phyloP scores from a whole-genome alignment of 75 land plant genomes.

The Larix kaempferi region DNA sequence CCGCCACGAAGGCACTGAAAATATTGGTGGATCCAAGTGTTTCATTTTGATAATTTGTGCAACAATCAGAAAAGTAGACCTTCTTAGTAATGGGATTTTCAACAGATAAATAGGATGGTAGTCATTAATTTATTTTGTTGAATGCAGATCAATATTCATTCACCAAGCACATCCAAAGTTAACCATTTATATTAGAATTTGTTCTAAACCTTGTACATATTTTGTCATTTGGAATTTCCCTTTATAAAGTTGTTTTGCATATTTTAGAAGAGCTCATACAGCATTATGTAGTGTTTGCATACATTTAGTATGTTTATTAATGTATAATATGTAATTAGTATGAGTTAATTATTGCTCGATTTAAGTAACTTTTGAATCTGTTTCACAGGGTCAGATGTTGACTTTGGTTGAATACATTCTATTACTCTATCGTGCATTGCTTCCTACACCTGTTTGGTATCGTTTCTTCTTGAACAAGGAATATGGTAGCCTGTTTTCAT shows the following conservation, averaged over 20 bases:
- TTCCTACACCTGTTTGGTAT: conserved; percentile 99
- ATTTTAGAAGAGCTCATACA: background rate
- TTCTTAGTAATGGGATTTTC: background rate
- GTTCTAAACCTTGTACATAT: background rate
- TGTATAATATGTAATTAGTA: background rate
- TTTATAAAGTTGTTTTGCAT: background rate
- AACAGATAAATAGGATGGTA: no score
- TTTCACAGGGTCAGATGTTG: conserved; percentile 85
- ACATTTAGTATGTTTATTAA: background rate
- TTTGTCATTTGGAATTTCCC: background rate
- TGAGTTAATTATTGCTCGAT: background rate
- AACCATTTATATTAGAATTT: background rate
- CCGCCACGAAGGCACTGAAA: background rate
- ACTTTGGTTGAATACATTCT: conserved; percentile 89
- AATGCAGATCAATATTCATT: background rate
- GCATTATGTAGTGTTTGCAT: background rate
- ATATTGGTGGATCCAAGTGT: background rate
- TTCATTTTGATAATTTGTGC: background rate
- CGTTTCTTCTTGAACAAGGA: conserved; percentile 98
- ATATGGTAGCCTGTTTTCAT: conserved; percentile 94
- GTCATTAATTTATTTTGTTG: no score
- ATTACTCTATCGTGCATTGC: conserved; percentile 82
- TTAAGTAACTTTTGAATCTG: background rate
- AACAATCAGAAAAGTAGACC: background rate
- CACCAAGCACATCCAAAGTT: background rate